These are phyloP conservation scores for Ziziphus jujuba DNA, from an alignment of 306 rosid species.

Conservation along the genomic window DNA sequence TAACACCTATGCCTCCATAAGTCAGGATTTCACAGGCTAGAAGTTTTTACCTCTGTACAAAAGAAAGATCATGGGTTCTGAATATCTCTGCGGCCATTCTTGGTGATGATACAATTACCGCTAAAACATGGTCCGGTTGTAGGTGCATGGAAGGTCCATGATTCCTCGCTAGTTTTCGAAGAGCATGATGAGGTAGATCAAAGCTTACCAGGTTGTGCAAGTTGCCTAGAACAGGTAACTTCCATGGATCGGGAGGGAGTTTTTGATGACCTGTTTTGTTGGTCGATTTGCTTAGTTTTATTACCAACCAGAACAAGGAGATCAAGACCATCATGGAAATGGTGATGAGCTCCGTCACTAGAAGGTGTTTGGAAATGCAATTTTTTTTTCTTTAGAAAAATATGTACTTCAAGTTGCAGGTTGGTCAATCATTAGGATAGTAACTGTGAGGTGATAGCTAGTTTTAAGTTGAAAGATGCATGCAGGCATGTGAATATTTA, in stretches of 20 bases:
- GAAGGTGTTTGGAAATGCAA: too few species aligned
- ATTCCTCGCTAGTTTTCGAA: slow-evolving; percentile 21
- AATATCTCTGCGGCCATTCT: slow-evolving; percentile 31
- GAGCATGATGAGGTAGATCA: slow-evolving; percentile 9
- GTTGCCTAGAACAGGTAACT: slow-evolving; percentile 15
- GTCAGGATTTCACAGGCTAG: neutral
- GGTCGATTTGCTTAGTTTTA: neutral
- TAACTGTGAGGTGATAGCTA: too few species aligned
- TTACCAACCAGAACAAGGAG: neutral
- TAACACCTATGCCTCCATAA: slow-evolving; percentile 6
- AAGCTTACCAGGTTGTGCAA: slow-evolving; percentile 8
- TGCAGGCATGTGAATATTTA: too few species aligned
- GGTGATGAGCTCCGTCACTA: neutral
- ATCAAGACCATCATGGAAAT: neutral
- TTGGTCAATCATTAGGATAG: too few species aligned
- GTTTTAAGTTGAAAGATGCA: too few species aligned
- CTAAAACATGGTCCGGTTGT: slow-evolving; percentile 32
- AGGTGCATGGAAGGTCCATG: slow-evolving; percentile 46
- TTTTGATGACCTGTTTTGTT: neutral
- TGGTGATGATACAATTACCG: slow-evolving; percentile 40
- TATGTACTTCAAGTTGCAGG: too few species aligned
- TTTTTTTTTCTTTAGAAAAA: too few species aligned
- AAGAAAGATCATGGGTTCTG: slow-evolving; percentile 36
- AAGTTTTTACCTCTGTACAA: slow-evolving; percentile 23
- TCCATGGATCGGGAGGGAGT: slow-evolving; percentile 20